Evolutionary conservation across 2,329 filamentous ascomycete species (phyloP), one percentile per base, ranked within the genome.

Genomic region (Aspergillus sp.): DNA sequence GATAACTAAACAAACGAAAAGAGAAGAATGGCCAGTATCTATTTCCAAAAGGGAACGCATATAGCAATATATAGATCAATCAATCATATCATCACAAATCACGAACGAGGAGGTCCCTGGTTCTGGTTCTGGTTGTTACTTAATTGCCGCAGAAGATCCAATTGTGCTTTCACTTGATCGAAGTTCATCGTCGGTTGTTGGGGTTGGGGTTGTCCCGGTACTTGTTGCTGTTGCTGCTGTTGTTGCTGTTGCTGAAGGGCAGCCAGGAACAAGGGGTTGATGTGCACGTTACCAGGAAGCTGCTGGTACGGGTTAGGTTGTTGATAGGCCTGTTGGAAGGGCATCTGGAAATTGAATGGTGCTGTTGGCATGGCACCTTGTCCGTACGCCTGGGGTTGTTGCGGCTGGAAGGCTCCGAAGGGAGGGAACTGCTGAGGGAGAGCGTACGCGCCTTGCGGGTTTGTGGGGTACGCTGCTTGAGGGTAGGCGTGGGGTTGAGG

Each of bases 181-280:
- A 78, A 77, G 38, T 76, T 72, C 68, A 76, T 72, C 19, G 68
- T 64, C 8, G 69, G 66, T 11, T 65, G 66, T 62, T 69, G 73
- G 17, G 58, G 67, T 23, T 62, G 27, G 2, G 2, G 67, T 19
- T 70, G 67, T n/a, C 62, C 57, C 63, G 73, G 42, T 2, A 63
- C 56, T 23, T 57, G 41, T 54, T 69, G 66, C 17, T 65, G 65
- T 25, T 70, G 71, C 41, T 73, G 70, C 27, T 74, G 75, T 61
- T 78, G 78, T 54, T 77, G 75, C 56, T 78, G 77, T 44, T 79
- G 75, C 58, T 81, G 81, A 42, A 78, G 56, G 19, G 71, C 70
- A 64, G 82, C 80, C 60, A 88, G 79, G 69, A 88, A 83, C 1
- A 83, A 80, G 3, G 86, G 86, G 64, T 86, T 87, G 61, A 86